Conservation (phyloP, 2,329 filamentous ascomycete species). For the Grosmannia serpens region DNA sequence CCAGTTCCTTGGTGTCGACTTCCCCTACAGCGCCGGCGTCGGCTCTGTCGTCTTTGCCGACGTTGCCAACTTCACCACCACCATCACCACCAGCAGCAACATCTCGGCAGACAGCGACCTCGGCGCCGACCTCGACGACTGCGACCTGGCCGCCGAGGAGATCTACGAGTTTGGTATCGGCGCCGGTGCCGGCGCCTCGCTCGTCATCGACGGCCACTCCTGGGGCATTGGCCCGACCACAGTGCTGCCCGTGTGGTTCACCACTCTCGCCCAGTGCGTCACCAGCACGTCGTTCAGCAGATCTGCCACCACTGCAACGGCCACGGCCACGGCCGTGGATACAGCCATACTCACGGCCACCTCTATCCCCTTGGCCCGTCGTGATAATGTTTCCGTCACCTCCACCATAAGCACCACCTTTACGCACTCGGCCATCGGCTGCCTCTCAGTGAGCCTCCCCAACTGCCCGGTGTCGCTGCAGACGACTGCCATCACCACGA, state of each 20-base stretch:
- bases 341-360: not conserved
- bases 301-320: slow-evolving; percentile 25
- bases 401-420: slow-evolving; percentile 7
- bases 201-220: slow-evolving; percentile 28
- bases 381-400: not conserved
- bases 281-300: slow-evolving; percentile 5
- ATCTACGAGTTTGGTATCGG: slow-evolving; percentile 41
- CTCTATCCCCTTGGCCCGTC: not conserved
- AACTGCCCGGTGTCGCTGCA: slow-evolving; percentile 41
- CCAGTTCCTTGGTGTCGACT: slow-evolving; percentile 2
- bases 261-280: slow-evolving; percentile 26
- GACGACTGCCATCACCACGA: slow-evolving; percentile 23
- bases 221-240: slow-evolving; percentile 39
- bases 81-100: slow-evolving; percentile 27
- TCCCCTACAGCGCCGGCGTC: slow-evolving; percentile 29
- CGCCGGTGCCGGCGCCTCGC: slow-evolving; percentile 39
- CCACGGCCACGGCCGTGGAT: slow-evolving; percentile 24
- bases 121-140: slow-evolving; percentile 22
- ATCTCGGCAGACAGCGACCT: slow-evolving; percentile 13
- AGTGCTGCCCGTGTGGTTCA: slow-evolving; percentile 40
- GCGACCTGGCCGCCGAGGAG: slow-evolving; percentile 33
- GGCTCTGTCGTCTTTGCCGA: slow-evolving; percentile 38
- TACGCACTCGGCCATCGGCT: slow-evolving; percentile 32
- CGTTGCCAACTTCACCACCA: slow-evolving; percentile 41
- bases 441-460: slow-evolving; percentile 26